These are phyloP conservation scores for Globisporangium parvum DNA, from an alignment of 352 stramenopile genomes.

Conservation along the genomic window DNA sequence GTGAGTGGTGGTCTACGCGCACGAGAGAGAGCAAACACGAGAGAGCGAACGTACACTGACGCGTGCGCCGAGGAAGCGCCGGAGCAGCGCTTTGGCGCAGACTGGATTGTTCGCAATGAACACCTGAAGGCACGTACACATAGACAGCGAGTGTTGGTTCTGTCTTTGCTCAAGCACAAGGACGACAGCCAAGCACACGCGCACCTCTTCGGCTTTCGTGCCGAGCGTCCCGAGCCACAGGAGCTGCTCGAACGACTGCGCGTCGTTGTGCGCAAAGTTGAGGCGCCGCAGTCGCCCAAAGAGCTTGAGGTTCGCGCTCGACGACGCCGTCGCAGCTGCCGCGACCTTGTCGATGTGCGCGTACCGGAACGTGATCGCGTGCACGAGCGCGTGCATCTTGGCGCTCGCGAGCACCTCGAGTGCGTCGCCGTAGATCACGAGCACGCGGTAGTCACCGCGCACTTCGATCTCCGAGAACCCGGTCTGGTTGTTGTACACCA, in stretches of 20 bases:
- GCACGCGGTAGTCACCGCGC: conserved; percentile 53
- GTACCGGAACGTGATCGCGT: conserved; percentile 64
- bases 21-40: background rate
- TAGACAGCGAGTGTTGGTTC: background rate
- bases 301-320: conserved; percentile 44
- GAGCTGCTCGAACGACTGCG: conserved; percentile 58
- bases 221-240: conserved; percentile 46
- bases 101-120: conserved; percentile 61
- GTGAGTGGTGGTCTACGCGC: background rate
- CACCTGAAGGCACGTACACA: conserved; percentile 23
- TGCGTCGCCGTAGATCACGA: conserved; percentile 63
- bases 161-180: no score
- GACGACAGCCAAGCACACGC: background rate
- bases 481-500: conserved; percentile 39
- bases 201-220: conserved; percentile 60
- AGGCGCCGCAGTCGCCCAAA: conserved; percentile 50
- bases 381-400: conserved; percentile 46
- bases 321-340: conserved; percentile 21
- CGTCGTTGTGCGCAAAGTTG: conserved; percentile 64
- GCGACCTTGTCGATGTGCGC: conserved; percentile 39
- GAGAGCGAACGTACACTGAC: conserved; percentile 31
- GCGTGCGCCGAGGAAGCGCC: conserved; percentile 38
- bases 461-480: conserved; percentile 74
- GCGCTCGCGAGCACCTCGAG: conserved; percentile 52
- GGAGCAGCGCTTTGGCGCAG: conserved; percentile 45